Percentiles rank a stretch among this genome's conserved stretches.
Conservation (phyloP, 2,329 filamentous ascomycete species). For the Xylariaceae sp. region DNA sequence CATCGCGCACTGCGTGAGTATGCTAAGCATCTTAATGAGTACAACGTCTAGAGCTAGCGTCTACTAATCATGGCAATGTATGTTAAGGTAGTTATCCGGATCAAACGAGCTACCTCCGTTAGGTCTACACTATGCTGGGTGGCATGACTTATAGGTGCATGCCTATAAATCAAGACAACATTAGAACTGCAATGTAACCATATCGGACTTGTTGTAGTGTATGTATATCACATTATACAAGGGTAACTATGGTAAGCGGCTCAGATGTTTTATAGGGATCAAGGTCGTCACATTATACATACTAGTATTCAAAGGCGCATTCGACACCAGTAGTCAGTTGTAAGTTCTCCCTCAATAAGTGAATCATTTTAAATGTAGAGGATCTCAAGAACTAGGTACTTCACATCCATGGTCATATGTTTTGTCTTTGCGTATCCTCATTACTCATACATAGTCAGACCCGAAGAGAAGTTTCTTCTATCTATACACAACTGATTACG, state of each 20-base stretch:
- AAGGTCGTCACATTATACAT: no score
- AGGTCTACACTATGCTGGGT: conserved; percentile 20
- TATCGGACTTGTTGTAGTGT: not conserved
- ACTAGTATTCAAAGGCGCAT: no score
- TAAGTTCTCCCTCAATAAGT: no score
- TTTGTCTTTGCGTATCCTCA: not conserved
- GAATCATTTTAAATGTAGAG: no score
- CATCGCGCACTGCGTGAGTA: conserved; percentile 95
- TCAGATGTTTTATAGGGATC: no score
- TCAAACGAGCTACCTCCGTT: conserved; percentile 30
- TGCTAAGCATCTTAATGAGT: conserved; percentile 82
- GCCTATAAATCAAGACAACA: conserved; percentile 30
- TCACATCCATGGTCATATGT: no score
- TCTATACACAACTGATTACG: not conserved
- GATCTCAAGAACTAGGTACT: no score
- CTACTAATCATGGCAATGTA: conserved; percentile 33
- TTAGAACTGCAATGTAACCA: conserved; percentile 33
- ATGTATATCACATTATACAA: no score
- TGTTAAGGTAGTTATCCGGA: conserved; percentile 36
- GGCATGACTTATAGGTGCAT: conserved; percentile 34
- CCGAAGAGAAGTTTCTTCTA: not conserved
- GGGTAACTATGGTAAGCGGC: no score
- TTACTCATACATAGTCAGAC: not conserved
- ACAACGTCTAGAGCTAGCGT: conserved; percentile 92
- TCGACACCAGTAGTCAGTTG: no score